Base-by-base conservation (phyloP, 352 stramenopile genomes). In the Peronosclerospora sorghi region DNA sequence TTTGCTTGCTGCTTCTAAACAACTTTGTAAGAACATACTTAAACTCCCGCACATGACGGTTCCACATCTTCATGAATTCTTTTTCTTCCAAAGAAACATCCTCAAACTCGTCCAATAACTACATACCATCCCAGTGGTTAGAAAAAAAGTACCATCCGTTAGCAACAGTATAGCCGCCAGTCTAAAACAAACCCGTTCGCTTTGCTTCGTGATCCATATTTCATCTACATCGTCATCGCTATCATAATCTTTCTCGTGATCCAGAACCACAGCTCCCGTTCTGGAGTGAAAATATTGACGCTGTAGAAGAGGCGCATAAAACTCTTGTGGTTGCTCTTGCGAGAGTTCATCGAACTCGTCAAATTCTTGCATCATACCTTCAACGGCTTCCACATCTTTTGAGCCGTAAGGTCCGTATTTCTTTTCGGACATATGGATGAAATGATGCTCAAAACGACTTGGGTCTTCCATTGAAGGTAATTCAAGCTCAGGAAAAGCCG, bases 11-110 rank as follows among this genome's bases (percentile, higher is more conserved):
- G 10, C 20, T 26, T 26, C 17, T 24, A 15, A 43, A 19, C 4
- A 35, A 32, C 20, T 30, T 28, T 35, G 3, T 23, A 15, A 20
- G 5, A 32, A 61, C 50, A 30, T 44, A 88, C 75, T 65, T 76
- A 46, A 83, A 74, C 36, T 84, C 65, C 47, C 86, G 85, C 15
- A 86, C 67, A 40, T 89, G 77, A 35, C 78, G 78, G 54, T 93
- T 93, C 81, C 81, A 93, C 54, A 83, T 86, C 61, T 93, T 93
- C 81, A 93, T 93, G 43, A 93, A 87, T 40, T 87, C 76, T 40
- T 91, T 91, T 41, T 91, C 79, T 50, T 91, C 79, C 21, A 89
- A 48, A 20, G 81, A 71, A 0, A 94, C 81, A 34, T 94, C 81
- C 48, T 94, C 78, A 40, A 91, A 94, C 44, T 94, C 81, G 41